A percentile compares a stretch with the other conserved stretches of the same genome.
Conservation (phyloP, 2,329 filamentous ascomycete genomes). For the Fusarium pilosicola region DNA sequence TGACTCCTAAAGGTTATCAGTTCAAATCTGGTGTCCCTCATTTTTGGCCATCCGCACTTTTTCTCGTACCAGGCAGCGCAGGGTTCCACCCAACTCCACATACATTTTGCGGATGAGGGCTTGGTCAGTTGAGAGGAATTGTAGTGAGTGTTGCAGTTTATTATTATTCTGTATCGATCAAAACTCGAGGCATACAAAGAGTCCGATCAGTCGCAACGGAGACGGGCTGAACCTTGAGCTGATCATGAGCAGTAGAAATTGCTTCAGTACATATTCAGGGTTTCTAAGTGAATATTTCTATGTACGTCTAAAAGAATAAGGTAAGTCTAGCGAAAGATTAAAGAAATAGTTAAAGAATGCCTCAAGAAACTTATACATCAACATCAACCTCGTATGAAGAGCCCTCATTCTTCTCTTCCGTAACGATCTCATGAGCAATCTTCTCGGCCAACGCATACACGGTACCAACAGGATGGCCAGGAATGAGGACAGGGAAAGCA, state of each 20-base stretch:
- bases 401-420: background rate
- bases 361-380: background rate
- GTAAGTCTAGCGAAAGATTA: background rate
- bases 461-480: conserved; percentile 29
- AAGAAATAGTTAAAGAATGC: background rate
- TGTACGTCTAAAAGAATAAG: background rate
- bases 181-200: no score
- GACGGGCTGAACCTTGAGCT: background rate
- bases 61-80: background rate
- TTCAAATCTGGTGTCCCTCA: conserved; percentile 17
- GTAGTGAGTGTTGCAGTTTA: no score
- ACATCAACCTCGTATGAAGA: background rate
- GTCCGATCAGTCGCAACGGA: background rate
- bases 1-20: conserved; percentile 12
- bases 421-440: conserved; percentile 27
- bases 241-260: background rate
- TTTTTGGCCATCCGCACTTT: background rate
- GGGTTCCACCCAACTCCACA: background rate
- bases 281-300: background rate
- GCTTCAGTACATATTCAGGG: background rate
- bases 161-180: no score
- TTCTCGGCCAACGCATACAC: conserved; percentile 34
- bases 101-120: no score
- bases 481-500: conserved; percentile 25
- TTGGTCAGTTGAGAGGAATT: background rate